phyloP scores from a whole-genome alignment of 192 early-diverging fungal species.

The Diversispora epigaea region DNA sequence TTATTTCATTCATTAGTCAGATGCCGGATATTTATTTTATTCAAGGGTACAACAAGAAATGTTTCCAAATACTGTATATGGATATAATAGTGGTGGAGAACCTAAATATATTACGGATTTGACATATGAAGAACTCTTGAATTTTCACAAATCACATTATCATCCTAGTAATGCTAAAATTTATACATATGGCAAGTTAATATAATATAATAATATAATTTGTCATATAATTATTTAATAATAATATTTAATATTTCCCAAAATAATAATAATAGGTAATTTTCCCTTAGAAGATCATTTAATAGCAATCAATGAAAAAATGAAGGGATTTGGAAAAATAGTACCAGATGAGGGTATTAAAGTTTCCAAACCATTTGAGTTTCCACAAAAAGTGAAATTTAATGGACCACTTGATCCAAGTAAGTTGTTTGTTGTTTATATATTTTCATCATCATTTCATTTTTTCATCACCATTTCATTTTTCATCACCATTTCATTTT shows the following conservation, averaged over 20 bases:
- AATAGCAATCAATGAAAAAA: slow-evolving; percentile 59
- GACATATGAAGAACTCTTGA: slow-evolving; percentile 76
- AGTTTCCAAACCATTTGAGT: slow-evolving; percentile 50
- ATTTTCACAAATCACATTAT: slow-evolving; percentile 84
- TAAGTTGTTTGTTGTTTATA: slow-evolving; percentile 37
- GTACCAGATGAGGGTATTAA: slow-evolving; percentile 50
- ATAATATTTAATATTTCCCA: not conserved
- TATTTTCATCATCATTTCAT: too few species aligned
- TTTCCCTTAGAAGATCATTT: slow-evolving; percentile 77
- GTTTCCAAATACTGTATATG: slow-evolving; percentile 83
- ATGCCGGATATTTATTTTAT: slow-evolving; percentile 77
- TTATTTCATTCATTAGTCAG: slow-evolving; percentile 57
- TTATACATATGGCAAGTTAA: slow-evolving; percentile 76
- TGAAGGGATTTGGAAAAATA: slow-evolving; percentile 59
- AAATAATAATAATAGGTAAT: slow-evolving; percentile 49
- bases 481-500: too few species aligned
- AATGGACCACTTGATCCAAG: slow-evolving; percentile 70
- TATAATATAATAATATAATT: not conserved
- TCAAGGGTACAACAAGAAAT: slow-evolving; percentile 76
- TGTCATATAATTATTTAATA: not conserved
- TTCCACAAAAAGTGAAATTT: slow-evolving; percentile 47
- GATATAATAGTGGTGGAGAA: slow-evolving; percentile 85
- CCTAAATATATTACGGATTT: slow-evolving; percentile 84
- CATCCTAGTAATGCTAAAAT: slow-evolving; percentile 92
- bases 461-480: too few species aligned